These are phyloP conservation scores for Lachancea mirantina DNA, from an alignment of 805 yeast genomes.

Conservation along the genomic window DNA sequence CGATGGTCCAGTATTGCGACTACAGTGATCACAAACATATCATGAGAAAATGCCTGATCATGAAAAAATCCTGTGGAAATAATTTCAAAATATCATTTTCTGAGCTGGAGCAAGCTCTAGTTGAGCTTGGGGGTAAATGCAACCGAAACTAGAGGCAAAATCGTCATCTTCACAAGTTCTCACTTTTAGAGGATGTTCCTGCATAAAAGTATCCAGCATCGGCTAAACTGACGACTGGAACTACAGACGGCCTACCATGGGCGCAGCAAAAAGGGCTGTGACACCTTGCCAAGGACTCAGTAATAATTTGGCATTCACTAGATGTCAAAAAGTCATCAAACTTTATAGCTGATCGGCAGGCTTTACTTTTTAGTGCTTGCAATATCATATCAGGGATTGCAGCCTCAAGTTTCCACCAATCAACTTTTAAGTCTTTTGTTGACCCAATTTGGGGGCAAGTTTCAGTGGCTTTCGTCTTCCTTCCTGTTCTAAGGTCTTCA, in stretches of 20 bases:
- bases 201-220: background rate
- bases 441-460: background rate
- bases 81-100: too few species aligned
- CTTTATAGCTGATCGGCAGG: slow-evolving; percentile 65
- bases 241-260: slow-evolving; percentile 73
- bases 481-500: slow-evolving; percentile 34
- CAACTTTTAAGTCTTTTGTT: background rate
- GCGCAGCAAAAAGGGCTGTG: slow-evolving; percentile 71
- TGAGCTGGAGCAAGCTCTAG: too few species aligned
- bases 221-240: slow-evolving; percentile 34
- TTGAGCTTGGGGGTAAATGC: too few species aligned
- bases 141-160: background rate
- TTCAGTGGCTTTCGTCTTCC: background rate
- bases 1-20: too few species aligned
- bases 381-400: slow-evolving; percentile 45
- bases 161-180: too few species aligned
- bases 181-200: too few species aligned
- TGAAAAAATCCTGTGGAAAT: too few species aligned
- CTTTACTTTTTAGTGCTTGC: slow-evolving; percentile 49
- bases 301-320: slow-evolving; percentile 39
- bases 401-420: slow-evolving; percentile 36
- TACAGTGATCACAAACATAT: too few species aligned
- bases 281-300: slow-evolving; percentile 42
- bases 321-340: slow-evolving; percentile 52
- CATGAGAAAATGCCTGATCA: too few species aligned